Conservation (phyloP, 2,329 filamentous ascomycete genomes). For the Fusarium nodosum region DNA sequence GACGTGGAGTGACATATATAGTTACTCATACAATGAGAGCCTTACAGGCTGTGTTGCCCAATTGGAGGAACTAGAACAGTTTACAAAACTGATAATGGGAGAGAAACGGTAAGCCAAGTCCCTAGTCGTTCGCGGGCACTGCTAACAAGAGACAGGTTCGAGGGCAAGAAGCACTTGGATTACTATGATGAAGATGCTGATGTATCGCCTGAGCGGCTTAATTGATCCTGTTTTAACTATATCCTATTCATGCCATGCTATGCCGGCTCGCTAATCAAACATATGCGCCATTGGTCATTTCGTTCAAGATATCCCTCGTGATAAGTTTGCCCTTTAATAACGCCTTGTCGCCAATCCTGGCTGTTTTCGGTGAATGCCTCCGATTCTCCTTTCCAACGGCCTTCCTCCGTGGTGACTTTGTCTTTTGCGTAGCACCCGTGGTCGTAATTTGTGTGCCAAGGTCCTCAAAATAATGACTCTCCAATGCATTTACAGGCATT, state of each 20-base stretch:
- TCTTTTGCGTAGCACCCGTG: conserved; percentile 48
- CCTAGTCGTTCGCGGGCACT: not conserved
- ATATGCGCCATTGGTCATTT: conserved; percentile 66
- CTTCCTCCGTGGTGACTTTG: conserved; percentile 51
- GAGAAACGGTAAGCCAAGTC: conserved; percentile 60
- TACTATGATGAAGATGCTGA: conserved; percentile 43
- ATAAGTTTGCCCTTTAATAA: conserved; percentile 77
- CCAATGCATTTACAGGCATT: conserved; percentile 72
- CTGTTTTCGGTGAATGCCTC: conserved; percentile 65
- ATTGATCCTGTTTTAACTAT: conserved; percentile 29
- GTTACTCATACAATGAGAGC: conserved; percentile 67
- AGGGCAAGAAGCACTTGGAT: conserved; percentile 49
- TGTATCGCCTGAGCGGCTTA: conserved; percentile 29
- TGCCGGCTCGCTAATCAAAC: conserved; percentile 42
- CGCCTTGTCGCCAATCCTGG: conserved; percentile 70
- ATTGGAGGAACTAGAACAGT: conserved; percentile 67
- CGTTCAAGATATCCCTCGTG: conserved; percentile 83
- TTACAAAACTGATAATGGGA: conserved; percentile 70
- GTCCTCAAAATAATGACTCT: conserved; percentile 77
- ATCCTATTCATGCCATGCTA: conserved; percentile 31
- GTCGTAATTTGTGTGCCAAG: conserved; percentile 63
- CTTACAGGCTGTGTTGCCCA: conserved; percentile 68
- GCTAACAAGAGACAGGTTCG: conserved; percentile 52
- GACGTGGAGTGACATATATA: conserved; percentile 70
- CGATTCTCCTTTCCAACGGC: conserved; percentile 60